Evolutionary conservation across 495 filamentous ascomycete species (phyloP).

Genomic region (Talaromyces wortmannii): DNA sequence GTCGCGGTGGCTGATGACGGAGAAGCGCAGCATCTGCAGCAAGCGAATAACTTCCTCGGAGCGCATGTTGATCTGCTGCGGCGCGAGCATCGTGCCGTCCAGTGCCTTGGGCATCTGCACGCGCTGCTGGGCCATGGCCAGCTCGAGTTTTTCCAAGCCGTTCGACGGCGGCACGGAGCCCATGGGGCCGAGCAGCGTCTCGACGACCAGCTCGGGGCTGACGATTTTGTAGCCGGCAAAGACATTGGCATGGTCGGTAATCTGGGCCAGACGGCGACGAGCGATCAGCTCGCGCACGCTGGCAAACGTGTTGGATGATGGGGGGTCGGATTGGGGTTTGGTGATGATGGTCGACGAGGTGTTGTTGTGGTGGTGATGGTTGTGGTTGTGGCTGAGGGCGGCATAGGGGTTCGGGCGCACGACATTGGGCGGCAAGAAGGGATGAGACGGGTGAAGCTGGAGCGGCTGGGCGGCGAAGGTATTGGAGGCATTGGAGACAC

Average conservation of each 20-base stretch:
- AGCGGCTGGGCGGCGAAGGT: slow-evolving; percentile 12
- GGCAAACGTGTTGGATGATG: slow-evolving; percentile 39
- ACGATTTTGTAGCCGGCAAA: slow-evolving; percentile 43
- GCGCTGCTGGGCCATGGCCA: slow-evolving; percentile 42
- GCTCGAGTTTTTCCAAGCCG: slow-evolving; percentile 39
- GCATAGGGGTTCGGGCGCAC: slow-evolving; percentile 10
- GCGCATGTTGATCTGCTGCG: slow-evolving; percentile 40
- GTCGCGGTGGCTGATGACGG: slow-evolving; percentile 38
- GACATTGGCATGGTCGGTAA: slow-evolving; percentile 45
- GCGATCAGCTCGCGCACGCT: slow-evolving; percentile 42
- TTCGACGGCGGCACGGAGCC: slow-evolving; percentile 37
- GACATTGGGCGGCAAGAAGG: slow-evolving; percentile 8
- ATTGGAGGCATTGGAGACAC: slow-evolving; percentile 31
- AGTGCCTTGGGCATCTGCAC: slow-evolving; percentile 33
- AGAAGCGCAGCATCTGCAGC: slow-evolving; percentile 42
- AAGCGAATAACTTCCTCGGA: slow-evolving; percentile 40
- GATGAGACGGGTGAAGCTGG: too few species aligned
- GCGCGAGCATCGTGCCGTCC: slow-evolving; percentile 34
- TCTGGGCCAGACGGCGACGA: slow-evolving; percentile 41
- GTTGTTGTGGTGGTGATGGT: slow-evolving; percentile 3
- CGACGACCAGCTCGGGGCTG: slow-evolving; percentile 39
- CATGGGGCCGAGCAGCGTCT: slow-evolving; percentile 40
- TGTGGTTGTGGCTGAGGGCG: slow-evolving; percentile 14
- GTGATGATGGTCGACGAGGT: slow-evolving; percentile 7
- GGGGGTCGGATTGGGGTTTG: slow-evolving; percentile 25